phyloP scores from a whole-genome alignment of 495 filamentous ascomycete genomes.

The Annulohypoxylon nitens region DNA sequence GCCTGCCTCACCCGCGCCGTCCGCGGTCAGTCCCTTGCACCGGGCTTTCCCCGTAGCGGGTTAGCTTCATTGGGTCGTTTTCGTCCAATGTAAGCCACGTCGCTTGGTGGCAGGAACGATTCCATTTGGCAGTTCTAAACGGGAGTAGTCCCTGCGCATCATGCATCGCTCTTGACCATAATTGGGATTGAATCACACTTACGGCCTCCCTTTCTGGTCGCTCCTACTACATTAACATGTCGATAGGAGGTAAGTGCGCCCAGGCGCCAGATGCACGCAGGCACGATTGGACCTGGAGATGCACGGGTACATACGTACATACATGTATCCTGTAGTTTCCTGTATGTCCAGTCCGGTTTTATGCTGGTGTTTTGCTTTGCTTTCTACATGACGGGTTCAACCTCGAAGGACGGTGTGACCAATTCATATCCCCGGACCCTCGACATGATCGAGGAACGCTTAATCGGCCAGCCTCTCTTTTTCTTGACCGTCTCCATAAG shows the following conservation, averaged over 20 bases:
- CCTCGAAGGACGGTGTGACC: slow-evolving; percentile 43
- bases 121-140: slow-evolving; percentile 43
- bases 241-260: not conserved
- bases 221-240: not conserved
- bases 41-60: slow-evolving; percentile 34
- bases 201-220: slow-evolving; percentile 37
- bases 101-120: slow-evolving; percentile 35
- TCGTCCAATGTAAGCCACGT: slow-evolving; percentile 46
- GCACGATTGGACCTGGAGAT: slow-evolving; percentile 9
- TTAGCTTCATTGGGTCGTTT: slow-evolving; percentile 37
- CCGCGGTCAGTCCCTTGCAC: slow-evolving; percentile 40
- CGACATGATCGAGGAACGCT: slow-evolving; percentile 27
- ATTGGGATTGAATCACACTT: slow-evolving; percentile 32
- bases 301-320: not conserved
- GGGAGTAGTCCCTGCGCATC: slow-evolving; percentile 45
- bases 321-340: not conserved
- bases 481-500: slow-evolving; percentile 21
- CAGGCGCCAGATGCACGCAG: not conserved
- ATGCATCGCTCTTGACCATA: slow-evolving; percentile 45
- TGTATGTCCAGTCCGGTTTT: not conserved
- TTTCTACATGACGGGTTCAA: slow-evolving; percentile 13
- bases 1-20: slow-evolving; percentile 28
- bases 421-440: slow-evolving; percentile 27
- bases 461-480: slow-evolving; percentile 26
- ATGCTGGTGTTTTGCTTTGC: slow-evolving; percentile 18